Percentiles rank a stretch among this genome's conserved stretches.
These are phyloP conservation scores for Paramecium pentaurelia DNA, from an alignment of 73 alveolate genomes.

Conservation along the genomic window DNA sequence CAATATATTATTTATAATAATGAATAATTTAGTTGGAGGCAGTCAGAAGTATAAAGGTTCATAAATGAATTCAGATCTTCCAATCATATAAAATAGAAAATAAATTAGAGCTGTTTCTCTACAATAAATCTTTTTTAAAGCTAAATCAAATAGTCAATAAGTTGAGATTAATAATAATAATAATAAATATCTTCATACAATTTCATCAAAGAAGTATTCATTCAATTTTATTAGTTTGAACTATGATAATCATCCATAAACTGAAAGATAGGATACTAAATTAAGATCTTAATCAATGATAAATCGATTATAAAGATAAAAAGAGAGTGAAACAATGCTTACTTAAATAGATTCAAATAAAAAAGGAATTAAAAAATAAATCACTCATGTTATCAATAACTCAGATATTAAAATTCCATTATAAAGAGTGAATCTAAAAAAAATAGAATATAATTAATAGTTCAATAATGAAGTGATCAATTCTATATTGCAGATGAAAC, in stretches of 20 bases:
- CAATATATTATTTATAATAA: not conserved
- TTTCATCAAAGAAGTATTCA: not conserved
- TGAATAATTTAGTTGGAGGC: not conserved
- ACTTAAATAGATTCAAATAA: not conserved
- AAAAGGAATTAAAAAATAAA: not conserved
- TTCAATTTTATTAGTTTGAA: not conserved
- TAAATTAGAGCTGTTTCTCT: not conserved
- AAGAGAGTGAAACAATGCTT: not conserved
- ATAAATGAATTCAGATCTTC: not conserved
- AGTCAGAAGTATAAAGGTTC: not conserved
- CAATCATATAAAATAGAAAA: not conserved
- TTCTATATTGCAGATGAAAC: not conserved
- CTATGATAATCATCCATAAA: not conserved
- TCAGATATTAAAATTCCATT: not conserved
- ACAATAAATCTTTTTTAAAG: not conserved
- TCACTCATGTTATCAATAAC: not conserved
- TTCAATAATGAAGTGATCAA: not conserved
- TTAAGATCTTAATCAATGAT: not conserved
- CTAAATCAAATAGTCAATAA: not conserved
- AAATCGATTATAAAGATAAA: not conserved
- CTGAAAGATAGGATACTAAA: not conserved
- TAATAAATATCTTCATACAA: not conserved
- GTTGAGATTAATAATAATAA: not conserved
- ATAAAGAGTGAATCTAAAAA: not conserved
- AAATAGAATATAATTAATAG: not conserved